phyloP scores from a whole-genome alignment of 176 grass and related monocot species.

The Leersia perrieri region DNA sequence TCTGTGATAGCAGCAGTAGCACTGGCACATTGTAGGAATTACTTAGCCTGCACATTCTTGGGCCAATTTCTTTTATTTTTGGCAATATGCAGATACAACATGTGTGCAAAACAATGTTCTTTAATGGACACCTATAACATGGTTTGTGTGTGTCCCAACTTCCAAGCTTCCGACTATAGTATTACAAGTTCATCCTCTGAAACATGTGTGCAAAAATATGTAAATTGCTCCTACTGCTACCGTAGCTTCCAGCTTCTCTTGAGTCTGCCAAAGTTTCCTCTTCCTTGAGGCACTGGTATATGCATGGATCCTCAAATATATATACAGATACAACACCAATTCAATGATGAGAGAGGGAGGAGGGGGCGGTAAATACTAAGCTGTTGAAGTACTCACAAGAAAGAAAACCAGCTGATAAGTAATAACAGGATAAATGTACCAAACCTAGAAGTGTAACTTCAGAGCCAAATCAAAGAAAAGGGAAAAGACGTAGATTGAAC shows the following conservation, averaged over 20 bases:
- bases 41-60: not conserved
- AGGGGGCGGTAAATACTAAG: not conserved
- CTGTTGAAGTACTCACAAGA: not conserved
- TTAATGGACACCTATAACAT: not conserved
- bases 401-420: not conserved
- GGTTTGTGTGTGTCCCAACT: not conserved
- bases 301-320: not conserved
- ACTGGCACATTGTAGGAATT: not conserved
- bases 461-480: not conserved
- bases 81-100: not conserved
- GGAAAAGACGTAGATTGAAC: slow-evolving; percentile 10
- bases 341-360: not conserved
- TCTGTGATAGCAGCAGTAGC: slow-evolving; percentile 15
- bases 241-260: not conserved
- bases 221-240: not conserved
- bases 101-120: not conserved
- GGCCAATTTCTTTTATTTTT: not conserved
- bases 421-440: not conserved
- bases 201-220: not conserved
- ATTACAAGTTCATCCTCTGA: not conserved
- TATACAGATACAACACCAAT: not conserved
- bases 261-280: not conserved
- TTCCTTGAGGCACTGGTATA: not conserved
- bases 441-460: slow-evolving; percentile 1
- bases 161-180: not conserved